Evolutionary conservation across 805 yeast genomes (phyloP).

Genomic region (Lipomyces yamadae): DNA sequence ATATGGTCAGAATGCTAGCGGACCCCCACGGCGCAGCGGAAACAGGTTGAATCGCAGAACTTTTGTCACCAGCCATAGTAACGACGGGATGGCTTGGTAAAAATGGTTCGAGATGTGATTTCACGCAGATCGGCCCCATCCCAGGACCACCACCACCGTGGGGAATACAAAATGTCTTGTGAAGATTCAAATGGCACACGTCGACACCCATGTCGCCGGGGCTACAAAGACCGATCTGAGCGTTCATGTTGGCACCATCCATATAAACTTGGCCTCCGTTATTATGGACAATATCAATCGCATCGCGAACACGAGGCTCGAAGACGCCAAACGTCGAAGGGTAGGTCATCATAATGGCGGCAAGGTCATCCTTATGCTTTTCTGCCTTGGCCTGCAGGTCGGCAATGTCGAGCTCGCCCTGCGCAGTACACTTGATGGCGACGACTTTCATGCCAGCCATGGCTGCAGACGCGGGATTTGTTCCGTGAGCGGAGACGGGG

Average conservation of each 20-base stretch:
- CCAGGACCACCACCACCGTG: slow-evolving; percentile 99
- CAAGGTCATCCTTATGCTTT: slow-evolving; percentile 69
- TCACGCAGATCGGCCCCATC: slow-evolving; percentile 96
- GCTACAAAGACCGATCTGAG: slow-evolving; percentile 95
- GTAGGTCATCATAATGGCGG: slow-evolving; percentile 94
- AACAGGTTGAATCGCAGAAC: slow-evolving; percentile 68
- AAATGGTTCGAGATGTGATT: slow-evolving; percentile 74
- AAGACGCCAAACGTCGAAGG: slow-evolving; percentile 97
- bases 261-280: slow-evolving; percentile 95
- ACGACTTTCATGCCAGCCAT: slow-evolving; percentile 96
- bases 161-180: slow-evolving; percentile 96
- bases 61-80: slow-evolving; percentile 53
- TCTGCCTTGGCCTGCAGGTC: slow-evolving; percentile 77
- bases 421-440: slow-evolving; percentile 80
- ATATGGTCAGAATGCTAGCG: slow-evolving; percentile 88
- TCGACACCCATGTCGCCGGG: slow-evolving; percentile 99
- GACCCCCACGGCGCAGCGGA: slow-evolving; percentile 96
- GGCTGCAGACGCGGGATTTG: slow-evolving; percentile 98
- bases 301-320: slow-evolving; percentile 86
- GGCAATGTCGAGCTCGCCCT: slow-evolving; percentile 83
- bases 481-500: slow-evolving; percentile 98
- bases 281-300: slow-evolving; percentile 81
- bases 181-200: slow-evolving; percentile 95
- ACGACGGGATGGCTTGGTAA: slow-evolving; percentile 78
- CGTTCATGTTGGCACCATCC: slow-evolving; percentile 99